Evolutionary conservation across 2,329 filamentous ascomycete species (phyloP).

Genomic region (Exophiala mesophila): DNA sequence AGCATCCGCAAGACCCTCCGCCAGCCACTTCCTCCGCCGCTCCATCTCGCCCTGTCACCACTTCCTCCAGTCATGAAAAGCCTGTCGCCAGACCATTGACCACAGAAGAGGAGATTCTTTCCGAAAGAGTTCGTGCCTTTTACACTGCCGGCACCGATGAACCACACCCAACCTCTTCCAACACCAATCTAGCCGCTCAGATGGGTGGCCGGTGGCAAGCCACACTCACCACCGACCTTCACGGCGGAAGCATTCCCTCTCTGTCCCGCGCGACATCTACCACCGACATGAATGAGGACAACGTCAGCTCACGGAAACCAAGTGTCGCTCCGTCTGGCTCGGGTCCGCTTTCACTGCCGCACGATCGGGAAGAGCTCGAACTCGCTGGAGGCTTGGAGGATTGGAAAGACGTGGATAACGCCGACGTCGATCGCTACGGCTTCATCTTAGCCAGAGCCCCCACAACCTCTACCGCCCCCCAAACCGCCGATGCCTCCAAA

Average conservation of each 20-base stretch:
- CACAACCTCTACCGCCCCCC: slow-evolving; percentile 22
- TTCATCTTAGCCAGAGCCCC: slow-evolving; percentile 46
- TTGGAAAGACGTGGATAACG: slow-evolving; percentile 56
- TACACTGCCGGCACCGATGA: slow-evolving; percentile 58
- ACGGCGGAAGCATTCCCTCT: slow-evolving; percentile 30
- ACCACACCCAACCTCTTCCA: slow-evolving; percentile 40
- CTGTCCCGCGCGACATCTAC: slow-evolving; percentile 28
- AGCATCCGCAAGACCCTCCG: too few relatives aligned
- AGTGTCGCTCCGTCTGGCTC: slow-evolving; percentile 12
- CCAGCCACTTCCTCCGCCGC: slow-evolving; percentile 13
- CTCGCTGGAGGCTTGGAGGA: slow-evolving; percentile 61
- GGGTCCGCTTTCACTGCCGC: slow-evolving; percentile 7
- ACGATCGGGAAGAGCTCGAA: slow-evolving; percentile 49
- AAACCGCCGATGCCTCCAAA: slow-evolving; percentile 21
- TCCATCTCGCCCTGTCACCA: slow-evolving; percentile 28
- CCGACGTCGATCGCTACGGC: slow-evolving; percentile 60
- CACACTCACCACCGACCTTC: slow-evolving; percentile 24
- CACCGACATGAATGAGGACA: slow-evolving; percentile 21
- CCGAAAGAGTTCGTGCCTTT: slow-evolving; percentile 59
- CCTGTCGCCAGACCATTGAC: slow-evolving; percentile 51
- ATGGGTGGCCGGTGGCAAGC: slow-evolving; percentile 40
- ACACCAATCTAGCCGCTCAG: slow-evolving; percentile 33
- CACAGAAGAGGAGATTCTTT: slow-evolving; percentile 60
- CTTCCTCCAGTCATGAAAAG: slow-evolving; percentile 30
- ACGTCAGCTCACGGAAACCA: slow-evolving; percentile 9